Evolutionary conservation across 352 stramenopile species (phyloP).

Genomic region (Phytophthora ohioensis): DNA sequence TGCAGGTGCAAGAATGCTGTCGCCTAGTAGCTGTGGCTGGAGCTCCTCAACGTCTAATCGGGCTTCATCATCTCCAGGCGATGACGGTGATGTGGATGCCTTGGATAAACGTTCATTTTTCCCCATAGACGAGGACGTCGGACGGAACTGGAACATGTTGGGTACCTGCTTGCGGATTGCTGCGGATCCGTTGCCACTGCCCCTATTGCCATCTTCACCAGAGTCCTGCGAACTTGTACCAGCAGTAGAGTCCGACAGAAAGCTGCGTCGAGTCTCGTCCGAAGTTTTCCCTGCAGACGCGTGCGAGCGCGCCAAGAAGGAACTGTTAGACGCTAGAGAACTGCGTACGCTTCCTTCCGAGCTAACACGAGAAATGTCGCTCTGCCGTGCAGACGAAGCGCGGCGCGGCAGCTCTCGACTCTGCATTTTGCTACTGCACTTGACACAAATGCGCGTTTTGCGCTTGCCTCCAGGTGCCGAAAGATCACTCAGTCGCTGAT

Average conservation of each 20-base stretch:
- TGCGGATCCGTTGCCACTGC: conserved; percentile 43
- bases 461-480: conserved; percentile 59
- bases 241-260: conserved; percentile 45
- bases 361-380: conserved; percentile 41
- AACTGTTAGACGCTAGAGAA: conserved; percentile 39
- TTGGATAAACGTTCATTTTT: conserved; percentile 53
- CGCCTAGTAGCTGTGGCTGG: conserved; percentile 39
- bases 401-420: conserved; percentile 63
- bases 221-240: conserved; percentile 45
- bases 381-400: conserved; percentile 42
- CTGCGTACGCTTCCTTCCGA: conserved; percentile 42
- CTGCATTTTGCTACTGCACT: conserved; percentile 76
- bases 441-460: conserved; percentile 81
- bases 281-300: conserved; percentile 34
- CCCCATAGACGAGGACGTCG: conserved; percentile 45
- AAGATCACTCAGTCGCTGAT: conserved; percentile 44
- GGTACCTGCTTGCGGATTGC: conserved; percentile 49
- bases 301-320: conserved; percentile 38
- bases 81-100: conserved; percentile 42
- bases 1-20: conserved; percentile 32
- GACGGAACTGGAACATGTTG: conserved; percentile 76
- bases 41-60: conserved; percentile 46
- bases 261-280: conserved; percentile 45
- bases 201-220: conserved; percentile 38
- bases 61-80: conserved; percentile 46